These are phyloP conservation scores for Phycomyces nitens DNA, from an alignment of 192 early-diverging fungal genomes.

Conservation along the genomic window DNA sequence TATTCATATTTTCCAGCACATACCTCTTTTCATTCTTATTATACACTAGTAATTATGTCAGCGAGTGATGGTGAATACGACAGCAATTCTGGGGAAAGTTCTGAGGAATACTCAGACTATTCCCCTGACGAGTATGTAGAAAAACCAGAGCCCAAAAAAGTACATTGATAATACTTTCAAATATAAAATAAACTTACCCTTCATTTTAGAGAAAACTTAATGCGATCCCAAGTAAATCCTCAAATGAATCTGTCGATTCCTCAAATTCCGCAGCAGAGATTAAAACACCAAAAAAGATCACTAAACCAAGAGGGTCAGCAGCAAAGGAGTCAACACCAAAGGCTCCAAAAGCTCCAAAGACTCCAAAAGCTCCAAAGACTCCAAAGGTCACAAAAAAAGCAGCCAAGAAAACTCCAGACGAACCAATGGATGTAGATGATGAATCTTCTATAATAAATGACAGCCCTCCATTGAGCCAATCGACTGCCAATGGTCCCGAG, in stretches of 20 bases:
- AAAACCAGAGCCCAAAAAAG: constrained; percentile 6
- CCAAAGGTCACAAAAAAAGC: constrained; percentile 4
- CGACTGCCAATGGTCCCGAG: constrained; percentile 8
- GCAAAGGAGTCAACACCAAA: constrained; percentile 8
- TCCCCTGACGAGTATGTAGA: too few relatives aligned
- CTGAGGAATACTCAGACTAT: constrained; percentile 18
- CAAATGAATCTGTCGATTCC: neutral
- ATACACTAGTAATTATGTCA: too few relatives aligned
- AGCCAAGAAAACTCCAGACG: neutral
- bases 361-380: too few relatives aligned
- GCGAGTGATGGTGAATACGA: too few relatives aligned
- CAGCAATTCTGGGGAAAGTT: too few relatives aligned
- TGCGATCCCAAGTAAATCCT: too few relatives aligned
- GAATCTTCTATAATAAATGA: neutral
- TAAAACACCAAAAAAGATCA: neutral
- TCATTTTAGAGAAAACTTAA: neutral
- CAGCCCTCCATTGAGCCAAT: neutral
- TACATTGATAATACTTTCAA: neutral
- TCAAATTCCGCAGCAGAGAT: neutral
- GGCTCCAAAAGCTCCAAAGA: too few relatives aligned
- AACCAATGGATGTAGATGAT: neutral
- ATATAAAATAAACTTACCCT: neutral
- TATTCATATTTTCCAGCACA: too few relatives aligned
- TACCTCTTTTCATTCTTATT: too few relatives aligned
- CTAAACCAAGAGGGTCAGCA: neutral